Percentiles rank a stretch among this genome's conserved stretches.
phyloP scores from a whole-genome alignment of 495 filamentous ascomycete genomes.

The Penicillium paxilli region DNA sequence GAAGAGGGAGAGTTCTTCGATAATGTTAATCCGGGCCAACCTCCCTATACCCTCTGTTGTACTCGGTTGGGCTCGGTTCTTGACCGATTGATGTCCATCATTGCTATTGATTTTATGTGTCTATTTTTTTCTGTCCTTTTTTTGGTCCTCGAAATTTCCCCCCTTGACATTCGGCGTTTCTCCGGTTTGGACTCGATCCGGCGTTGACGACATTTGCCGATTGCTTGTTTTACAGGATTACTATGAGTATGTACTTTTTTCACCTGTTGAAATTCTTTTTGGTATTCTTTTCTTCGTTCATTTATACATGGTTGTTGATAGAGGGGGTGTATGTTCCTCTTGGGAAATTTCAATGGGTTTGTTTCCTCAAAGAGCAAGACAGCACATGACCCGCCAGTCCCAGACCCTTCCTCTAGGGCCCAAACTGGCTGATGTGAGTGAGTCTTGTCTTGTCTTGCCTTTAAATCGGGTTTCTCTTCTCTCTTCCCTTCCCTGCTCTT shows the following conservation, averaged over 20 bases:
- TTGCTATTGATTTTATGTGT: conserved; percentile 13
- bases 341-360: neutral
- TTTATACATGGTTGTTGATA: conserved; percentile 26
- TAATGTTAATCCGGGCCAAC: conserved; percentile 43
- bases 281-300: conserved; percentile 3
- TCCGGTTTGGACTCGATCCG: neutral
- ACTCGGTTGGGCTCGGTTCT: conserved; percentile 26
- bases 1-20: conserved; percentile 25
- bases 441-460: too few species aligned
- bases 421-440: too few species aligned
- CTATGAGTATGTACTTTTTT: conserved; percentile 26
- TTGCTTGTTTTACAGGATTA: conserved; percentile 15
- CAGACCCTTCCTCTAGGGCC: neutral
- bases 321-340: conserved; percentile 7
- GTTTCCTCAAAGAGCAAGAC: neutral
- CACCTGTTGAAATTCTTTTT: neutral
- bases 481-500: neutral
- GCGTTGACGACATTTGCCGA: conserved; percentile 14
- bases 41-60: conserved; percentile 51
- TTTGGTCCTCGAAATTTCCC: neutral
- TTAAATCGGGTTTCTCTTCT: neutral
- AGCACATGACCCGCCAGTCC: neutral
- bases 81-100: conserved; percentile 9
- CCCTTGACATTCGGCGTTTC: conserved; percentile 17
- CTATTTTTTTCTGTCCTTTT: conserved; percentile 1